phyloP scores from a whole-genome alignment of 495 filamentous ascomycete genomes.

The Corynascus novoguineensis region DNA sequence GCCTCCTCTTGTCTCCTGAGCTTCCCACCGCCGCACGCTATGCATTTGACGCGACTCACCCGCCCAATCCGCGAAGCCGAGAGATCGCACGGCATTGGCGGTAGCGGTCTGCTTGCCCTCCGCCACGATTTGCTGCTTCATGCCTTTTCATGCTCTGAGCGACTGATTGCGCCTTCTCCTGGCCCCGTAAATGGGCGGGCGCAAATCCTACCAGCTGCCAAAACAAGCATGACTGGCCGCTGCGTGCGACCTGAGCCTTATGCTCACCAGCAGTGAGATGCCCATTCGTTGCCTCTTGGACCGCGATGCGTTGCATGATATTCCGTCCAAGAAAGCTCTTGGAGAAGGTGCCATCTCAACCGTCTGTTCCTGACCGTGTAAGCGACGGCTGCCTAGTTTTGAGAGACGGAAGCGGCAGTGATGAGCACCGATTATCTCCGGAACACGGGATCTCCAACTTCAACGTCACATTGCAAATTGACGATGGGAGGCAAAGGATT shows the following conservation, averaged over 20 bases:
- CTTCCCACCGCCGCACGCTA: too few species aligned
- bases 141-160: neutral
- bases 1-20: neutral
- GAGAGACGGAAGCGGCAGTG: neutral
- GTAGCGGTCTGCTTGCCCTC: neutral
- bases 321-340: neutral
- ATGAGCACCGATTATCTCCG: neutral
- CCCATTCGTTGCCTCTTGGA: neutral
- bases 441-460: neutral
- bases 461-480: too few species aligned
- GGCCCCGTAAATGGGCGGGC: neutral
- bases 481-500: neutral
- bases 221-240: conserved; percentile 8
- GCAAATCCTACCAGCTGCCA: conserved; percentile 3
- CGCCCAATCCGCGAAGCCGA: conserved; percentile 3
- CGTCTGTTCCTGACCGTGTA: neutral
- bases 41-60: too few species aligned
- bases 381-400: neutral
- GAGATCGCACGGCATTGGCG: neutral
- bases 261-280: neutral
- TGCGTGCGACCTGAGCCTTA: neutral
- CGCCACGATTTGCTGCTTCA: neutral
- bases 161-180: too few species aligned
- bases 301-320: neutral
- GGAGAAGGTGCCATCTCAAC: conserved; percentile 3